Conservation (phyloP, 2,329 filamentous ascomycete genomes). For the Xylaria polymorpha region DNA sequence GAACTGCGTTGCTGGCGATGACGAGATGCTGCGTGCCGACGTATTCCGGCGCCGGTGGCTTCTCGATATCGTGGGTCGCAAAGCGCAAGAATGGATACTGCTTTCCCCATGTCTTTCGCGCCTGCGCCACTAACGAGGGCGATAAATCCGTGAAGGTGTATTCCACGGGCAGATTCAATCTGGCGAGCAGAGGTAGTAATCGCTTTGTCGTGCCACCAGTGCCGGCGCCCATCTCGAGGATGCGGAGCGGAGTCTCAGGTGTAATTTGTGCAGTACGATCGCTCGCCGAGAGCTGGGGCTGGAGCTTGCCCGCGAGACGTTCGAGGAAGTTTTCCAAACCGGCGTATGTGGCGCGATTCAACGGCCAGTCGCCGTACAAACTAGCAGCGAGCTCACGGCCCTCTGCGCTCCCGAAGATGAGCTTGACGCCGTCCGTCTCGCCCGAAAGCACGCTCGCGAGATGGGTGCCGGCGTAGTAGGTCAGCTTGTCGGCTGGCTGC, state of each 20-base stretch:
- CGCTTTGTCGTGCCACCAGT: conserved; percentile 49
- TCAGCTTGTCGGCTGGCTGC: conserved; percentile 39
- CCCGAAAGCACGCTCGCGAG: conserved; percentile 49
- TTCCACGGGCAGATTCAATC: conserved; percentile 43
- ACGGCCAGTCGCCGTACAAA: conserved; percentile 52
- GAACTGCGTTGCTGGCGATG: conserved; percentile 53
- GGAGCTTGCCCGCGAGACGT: neutral
- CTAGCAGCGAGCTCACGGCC: conserved; percentile 51
- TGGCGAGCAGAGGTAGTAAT: conserved; percentile 47
- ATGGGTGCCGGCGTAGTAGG: conserved; percentile 41
- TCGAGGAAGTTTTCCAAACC: conserved; percentile 43
- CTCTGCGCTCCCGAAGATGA: conserved; percentile 54
- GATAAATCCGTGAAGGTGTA: conserved; percentile 61
- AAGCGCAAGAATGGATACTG: conserved; percentile 44
- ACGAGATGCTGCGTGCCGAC: conserved; percentile 48
- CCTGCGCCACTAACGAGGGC: conserved; percentile 46
- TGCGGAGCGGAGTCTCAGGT: too few relatives aligned
- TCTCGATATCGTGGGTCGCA: conserved; percentile 48
- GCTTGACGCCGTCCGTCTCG: conserved; percentile 51
- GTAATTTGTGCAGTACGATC: too few relatives aligned
- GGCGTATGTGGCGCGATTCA: conserved; percentile 50
- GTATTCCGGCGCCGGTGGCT: conserved; percentile 37
- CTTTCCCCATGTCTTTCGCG: conserved; percentile 44
- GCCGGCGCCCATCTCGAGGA: conserved; percentile 45
- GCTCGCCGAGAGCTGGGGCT: too few relatives aligned